These are phyloP conservation scores for Neopestalotiopsis sp. DNA, from an alignment of 2,329 filamentous ascomycete genomes.

Conservation along the genomic window DNA sequence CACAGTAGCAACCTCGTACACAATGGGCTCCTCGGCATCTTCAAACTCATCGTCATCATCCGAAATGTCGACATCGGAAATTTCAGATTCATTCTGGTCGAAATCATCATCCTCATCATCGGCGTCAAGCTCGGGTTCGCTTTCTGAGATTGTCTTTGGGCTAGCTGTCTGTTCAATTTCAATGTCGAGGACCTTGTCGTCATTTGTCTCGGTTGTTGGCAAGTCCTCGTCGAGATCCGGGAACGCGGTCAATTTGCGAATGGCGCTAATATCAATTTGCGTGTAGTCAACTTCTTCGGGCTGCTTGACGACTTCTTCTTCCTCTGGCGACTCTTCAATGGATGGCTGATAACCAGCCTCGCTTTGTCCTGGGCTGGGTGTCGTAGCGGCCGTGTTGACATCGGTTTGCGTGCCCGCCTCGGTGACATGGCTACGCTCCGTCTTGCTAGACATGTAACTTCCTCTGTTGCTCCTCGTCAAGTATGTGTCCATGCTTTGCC, in stretches of 20 bases:
- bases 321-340: conserved; percentile 46
- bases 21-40: conserved; percentile 65
- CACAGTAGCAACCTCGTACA: conserved; percentile 70
- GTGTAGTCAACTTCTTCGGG: conserved; percentile 65
- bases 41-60: conserved; percentile 55
- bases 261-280: conserved; percentile 58
- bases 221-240: conserved; percentile 41
- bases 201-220: conserved; percentile 21
- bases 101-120: conserved; percentile 40
- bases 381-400: conserved; percentile 57
- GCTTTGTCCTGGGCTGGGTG: conserved; percentile 59
- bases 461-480: conserved; percentile 67
- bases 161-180: conserved; percentile 13
- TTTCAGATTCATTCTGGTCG: conserved; percentile 48
- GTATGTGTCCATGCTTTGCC: conserved; percentile 73
- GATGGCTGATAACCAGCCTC: conserved; percentile 53
- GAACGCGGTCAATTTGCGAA: conserved; percentile 51
- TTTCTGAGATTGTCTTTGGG: conserved; percentile 17
- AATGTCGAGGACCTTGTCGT: conserved; percentile 8
- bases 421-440: conserved; percentile 72
- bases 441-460: conserved; percentile 77
- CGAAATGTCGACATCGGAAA: conserved; percentile 52
- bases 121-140: conserved; percentile 29
- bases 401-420: conserved; percentile 71
- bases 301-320: conserved; percentile 33